Conservation (phyloP, 2,329 filamentous ascomycete genomes). For the Magnaporthiopsis incrustans region DNA sequence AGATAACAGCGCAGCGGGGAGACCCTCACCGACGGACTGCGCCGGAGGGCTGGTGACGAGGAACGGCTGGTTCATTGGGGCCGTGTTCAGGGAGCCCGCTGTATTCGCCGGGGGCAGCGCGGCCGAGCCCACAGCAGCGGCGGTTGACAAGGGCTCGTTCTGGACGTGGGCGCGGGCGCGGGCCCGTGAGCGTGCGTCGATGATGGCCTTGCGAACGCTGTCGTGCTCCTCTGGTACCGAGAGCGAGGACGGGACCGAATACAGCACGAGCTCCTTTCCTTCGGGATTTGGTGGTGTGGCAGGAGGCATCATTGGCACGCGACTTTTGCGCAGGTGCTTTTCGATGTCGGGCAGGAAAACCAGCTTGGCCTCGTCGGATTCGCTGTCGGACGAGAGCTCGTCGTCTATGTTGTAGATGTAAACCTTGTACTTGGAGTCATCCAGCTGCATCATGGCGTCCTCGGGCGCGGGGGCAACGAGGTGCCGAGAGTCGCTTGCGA, state of each 20-base stretch:
- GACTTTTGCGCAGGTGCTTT: conserved; percentile 62
- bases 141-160: conserved; percentile 20
- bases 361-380: conserved; percentile 45
- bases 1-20: too few species aligned
- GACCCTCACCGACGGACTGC: too few species aligned
- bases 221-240: conserved; percentile 68
- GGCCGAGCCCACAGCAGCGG: not conserved
- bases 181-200: conserved; percentile 65
- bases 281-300: conserved; percentile 52
- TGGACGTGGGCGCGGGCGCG: conserved; percentile 54
- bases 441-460: conserved; percentile 69
- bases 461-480: too few species aligned
- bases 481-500: not conserved
- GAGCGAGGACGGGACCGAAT: conserved; percentile 69
- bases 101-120: conserved; percentile 7
- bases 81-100: conserved; percentile 8
- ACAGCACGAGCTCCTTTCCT: conserved; percentile 72
- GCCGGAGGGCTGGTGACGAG: too few species aligned
- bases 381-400: conserved; percentile 62
- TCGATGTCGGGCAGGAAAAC: conserved; percentile 82
- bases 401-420: conserved; percentile 89
- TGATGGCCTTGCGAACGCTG: conserved; percentile 72
- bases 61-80: too few species aligned
- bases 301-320: conserved; percentile 44
- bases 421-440: conserved; percentile 78